Conservation (phyloP, 371 early-diverging fungal genomes). For the Mucor racemosus region DNA sequence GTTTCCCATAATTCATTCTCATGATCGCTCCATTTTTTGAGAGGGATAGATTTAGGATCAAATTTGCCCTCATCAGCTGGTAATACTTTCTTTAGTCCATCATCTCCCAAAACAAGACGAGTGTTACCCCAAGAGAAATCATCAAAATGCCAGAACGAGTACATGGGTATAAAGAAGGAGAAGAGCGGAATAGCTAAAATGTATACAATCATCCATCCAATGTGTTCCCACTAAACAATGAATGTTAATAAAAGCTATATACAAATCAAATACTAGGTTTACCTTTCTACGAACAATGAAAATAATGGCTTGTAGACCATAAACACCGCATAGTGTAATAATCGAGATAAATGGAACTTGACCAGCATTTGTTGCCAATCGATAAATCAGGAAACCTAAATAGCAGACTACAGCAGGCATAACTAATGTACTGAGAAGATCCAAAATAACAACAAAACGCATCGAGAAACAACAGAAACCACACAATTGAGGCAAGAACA, state of each 20-base stretch:
- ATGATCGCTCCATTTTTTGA: conserved; percentile 90
- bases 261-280: neutral
- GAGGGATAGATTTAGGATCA: conserved; percentile 64
- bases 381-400: conserved; percentile 69
- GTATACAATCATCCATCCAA: conserved; percentile 96
- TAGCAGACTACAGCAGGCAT: conserved; percentile 91
- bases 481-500: conserved; percentile 84
- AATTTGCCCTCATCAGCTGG: conserved; percentile 57
- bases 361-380: conserved; percentile 44
- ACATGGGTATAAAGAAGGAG: conserved; percentile 82
- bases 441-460: conserved; percentile 93
- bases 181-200: conserved; percentile 86
- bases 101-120: conserved; percentile 81
- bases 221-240: conserved; percentile 76
- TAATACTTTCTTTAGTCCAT: conserved; percentile 66
- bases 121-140: conserved; percentile 99
- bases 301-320: conserved; percentile 84
- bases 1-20: conserved; percentile 71
- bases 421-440: conserved; percentile 87
- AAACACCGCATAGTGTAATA: conserved; percentile 73
- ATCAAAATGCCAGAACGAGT: conserved; percentile 97
- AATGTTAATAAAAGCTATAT: neutral
- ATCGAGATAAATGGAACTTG: conserved; percentile 65
- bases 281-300: conserved; percentile 81
- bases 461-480: conserved; percentile 96